phyloP scores from a whole-genome alignment of 2,329 filamentous ascomycete genomes.

The Exophiala lecanii-corni region DNA sequence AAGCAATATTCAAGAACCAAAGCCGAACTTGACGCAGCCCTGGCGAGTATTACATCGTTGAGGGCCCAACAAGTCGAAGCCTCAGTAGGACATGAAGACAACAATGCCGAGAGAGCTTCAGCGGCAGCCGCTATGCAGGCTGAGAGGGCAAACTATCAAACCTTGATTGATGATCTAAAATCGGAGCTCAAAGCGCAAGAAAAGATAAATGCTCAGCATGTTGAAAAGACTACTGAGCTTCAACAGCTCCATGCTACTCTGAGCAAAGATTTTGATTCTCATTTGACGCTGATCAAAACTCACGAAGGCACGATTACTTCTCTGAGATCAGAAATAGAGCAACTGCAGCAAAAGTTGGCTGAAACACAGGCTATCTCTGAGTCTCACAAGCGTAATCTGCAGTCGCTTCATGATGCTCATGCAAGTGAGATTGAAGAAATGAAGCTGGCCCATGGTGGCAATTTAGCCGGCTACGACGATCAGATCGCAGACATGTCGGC shows the following conservation, averaged over 20 bases:
- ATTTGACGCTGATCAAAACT: conserved; percentile 56
- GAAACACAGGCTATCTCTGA: conserved; percentile 51
- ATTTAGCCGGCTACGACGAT: conserved; percentile 33
- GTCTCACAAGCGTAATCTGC: conserved; percentile 45
- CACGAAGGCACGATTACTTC: conserved; percentile 47
- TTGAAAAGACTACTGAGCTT: conserved; percentile 65
- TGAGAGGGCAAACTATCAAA: conserved; percentile 55
- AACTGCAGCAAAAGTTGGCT: conserved; percentile 39
- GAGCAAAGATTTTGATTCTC: conserved; percentile 63
- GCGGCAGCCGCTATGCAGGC: conserved; percentile 45
- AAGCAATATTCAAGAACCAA: conserved; percentile 68
- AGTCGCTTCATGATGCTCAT: conserved; percentile 36
- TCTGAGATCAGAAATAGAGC: conserved; percentile 27
- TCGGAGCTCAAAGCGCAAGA: conserved; percentile 78
- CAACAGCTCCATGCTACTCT: conserved; percentile 67
- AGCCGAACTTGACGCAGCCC: conserved; percentile 64
- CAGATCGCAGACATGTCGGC: conserved; percentile 37
- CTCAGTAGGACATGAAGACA: conserved; percentile 28
- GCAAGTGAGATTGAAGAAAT: conserved; percentile 31
- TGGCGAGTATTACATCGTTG: conserved; percentile 50
- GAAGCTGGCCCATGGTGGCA: conserved; percentile 25
- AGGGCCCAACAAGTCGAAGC: conserved; percentile 33
- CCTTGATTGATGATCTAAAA: conserved; percentile 59
- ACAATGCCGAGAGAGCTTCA: conserved; percentile 25
- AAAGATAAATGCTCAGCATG: conserved; percentile 63